phyloP scores from a whole-genome alignment of 495 filamentous ascomycete species.

The Cetradonia linearis region DNA sequence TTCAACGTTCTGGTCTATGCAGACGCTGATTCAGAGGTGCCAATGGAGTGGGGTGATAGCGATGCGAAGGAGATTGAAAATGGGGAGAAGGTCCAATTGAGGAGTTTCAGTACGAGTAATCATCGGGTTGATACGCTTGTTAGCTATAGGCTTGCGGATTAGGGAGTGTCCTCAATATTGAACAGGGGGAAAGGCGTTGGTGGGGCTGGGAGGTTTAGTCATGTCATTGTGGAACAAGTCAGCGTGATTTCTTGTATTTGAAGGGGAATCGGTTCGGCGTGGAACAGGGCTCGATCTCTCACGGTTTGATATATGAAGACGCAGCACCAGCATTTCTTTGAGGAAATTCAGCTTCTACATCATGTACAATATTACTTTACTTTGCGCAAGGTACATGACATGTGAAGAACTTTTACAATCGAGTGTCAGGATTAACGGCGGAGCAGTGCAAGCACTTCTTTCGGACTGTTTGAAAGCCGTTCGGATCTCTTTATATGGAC shows the following conservation, averaged over 20 bases:
- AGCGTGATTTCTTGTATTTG: neutral
- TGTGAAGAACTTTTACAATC: neutral
- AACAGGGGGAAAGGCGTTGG: neutral
- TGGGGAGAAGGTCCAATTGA: conserved; percentile 87
- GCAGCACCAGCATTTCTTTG: neutral
- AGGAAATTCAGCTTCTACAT: neutral
- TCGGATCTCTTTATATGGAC: too few relatives aligned
- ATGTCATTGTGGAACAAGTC: neutral
- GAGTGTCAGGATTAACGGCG: neutral
- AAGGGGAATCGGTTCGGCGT: neutral
- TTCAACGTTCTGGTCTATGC: conserved; percentile 99
- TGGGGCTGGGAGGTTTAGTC: neutral
- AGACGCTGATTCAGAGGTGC: conserved; percentile 91
- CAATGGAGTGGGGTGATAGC: conserved; percentile 96
- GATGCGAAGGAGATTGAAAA: conserved; percentile 96
- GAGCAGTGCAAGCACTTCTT: neutral
- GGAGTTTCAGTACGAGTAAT: conserved; percentile 90
- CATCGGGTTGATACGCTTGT: conserved; percentile 91
- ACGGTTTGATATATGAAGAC: neutral
- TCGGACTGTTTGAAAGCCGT: too few relatives aligned
- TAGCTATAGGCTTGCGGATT: conserved; percentile 48
- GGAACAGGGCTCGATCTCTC: neutral
- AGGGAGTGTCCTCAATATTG: neutral
- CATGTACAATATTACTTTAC: neutral
- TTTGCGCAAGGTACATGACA: neutral